Conservation (phyloP, 2,329 filamentous ascomycete species). For the Sporothrix variecibatus region DNA sequence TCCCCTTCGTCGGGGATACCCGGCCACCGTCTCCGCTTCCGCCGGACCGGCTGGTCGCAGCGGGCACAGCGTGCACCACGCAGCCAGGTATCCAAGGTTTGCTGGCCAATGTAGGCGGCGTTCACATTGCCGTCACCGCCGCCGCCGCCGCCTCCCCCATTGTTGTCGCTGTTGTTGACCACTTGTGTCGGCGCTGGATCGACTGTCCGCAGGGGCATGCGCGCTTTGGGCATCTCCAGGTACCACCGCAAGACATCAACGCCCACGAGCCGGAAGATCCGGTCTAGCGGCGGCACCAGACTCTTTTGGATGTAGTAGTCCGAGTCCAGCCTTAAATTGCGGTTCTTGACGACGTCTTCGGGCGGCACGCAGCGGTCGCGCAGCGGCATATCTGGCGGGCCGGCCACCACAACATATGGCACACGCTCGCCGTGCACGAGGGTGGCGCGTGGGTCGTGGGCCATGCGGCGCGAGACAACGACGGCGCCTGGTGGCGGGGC, state of each 20-base stretch:
- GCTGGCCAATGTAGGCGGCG: constrained; percentile 47
- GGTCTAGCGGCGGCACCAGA: constrained; percentile 87
- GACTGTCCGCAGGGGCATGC: constrained; percentile 54
- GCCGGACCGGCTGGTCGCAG: constrained; percentile 61
- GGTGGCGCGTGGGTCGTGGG: constrained; percentile 80
- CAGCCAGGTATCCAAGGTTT: constrained; percentile 94
- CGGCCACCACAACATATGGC: constrained; percentile 89
- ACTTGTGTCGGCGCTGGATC: constrained; percentile 46
- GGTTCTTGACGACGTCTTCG: constrained; percentile 69
- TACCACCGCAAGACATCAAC: constrained; percentile 91
- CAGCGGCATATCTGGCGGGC: constrained; percentile 80
- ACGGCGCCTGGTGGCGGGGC: constrained; percentile 83
- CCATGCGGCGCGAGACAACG: constrained; percentile 83
- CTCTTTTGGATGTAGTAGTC: constrained; percentile 98
- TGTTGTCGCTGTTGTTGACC: not conserved
- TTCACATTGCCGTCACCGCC: constrained; percentile 26
- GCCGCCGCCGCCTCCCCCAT: too few species aligned
- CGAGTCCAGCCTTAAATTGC: constrained; percentile 79
- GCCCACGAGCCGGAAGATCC: constrained; percentile 90
- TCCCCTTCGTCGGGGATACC: not conserved
- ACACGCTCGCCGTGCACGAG: constrained; percentile 95
- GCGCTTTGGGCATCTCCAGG: constrained; percentile 89
- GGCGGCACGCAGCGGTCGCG: constrained; percentile 90
- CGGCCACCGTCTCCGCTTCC: constrained; percentile 17
- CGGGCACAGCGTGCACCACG: constrained; percentile 75